These are phyloP conservation scores for Dalbergia oliveri DNA, from an alignment of 306 rosid genomes.

Conservation along the genomic window DNA sequence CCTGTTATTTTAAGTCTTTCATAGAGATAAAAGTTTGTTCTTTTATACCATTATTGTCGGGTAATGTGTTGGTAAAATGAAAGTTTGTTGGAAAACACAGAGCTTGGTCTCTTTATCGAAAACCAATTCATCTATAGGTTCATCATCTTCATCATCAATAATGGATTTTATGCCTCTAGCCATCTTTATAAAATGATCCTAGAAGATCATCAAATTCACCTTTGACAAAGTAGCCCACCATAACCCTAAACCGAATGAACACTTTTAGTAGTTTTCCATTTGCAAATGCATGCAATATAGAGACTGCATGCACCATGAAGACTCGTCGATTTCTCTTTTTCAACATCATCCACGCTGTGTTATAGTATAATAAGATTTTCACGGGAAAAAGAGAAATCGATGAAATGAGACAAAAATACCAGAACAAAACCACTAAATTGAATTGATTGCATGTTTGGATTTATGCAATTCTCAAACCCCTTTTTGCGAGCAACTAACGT, in stretches of 20 bases:
- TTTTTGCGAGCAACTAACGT: no score
- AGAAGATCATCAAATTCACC: neutral
- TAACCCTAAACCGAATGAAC: no score
- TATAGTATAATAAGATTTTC: no score
- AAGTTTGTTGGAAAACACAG: neutral
- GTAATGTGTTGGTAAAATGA: neutral
- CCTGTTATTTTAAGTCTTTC: neutral
- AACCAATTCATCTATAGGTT: neutral
- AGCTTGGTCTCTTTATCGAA: neutral
- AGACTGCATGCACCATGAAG: neutral
- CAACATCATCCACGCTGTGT: no score
- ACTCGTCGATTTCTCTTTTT: neutral
- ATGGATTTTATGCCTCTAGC: neutral
- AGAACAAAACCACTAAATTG: constrained; percentile 37
- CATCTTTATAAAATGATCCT: neutral
- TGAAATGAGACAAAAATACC: constrained; percentile 10
- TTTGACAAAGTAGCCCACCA: neutral
- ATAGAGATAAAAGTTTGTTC: no score
- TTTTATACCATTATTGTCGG: no score
- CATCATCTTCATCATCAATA: neutral
- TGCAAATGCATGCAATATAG: no score
- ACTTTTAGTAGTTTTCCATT: no score
- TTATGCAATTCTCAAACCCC: no score
- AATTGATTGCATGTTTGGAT: neutral
- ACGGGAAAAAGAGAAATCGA: neutral